These are phyloP conservation scores for Colletotrichum sp. DNA, from an alignment of 2,329 filamentous ascomycete genomes.

Conservation along the genomic window DNA sequence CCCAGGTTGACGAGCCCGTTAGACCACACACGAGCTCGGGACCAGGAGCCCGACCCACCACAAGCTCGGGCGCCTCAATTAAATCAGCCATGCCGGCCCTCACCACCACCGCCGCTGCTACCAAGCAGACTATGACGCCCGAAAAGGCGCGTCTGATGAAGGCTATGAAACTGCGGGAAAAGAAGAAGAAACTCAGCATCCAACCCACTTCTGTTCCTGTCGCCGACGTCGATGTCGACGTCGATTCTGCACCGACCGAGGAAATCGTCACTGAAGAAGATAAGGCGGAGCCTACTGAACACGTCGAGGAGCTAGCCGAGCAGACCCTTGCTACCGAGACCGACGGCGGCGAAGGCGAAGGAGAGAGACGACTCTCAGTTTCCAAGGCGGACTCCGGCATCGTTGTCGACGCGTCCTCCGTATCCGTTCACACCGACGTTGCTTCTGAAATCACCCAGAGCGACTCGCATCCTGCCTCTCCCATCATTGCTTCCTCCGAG, in stretches of 20 bases:
- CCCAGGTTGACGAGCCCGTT: slow-evolving; percentile 30
- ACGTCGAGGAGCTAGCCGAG: slow-evolving; percentile 26
- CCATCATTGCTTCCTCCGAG: slow-evolving; percentile 58
- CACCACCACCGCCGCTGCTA: slow-evolving; percentile 42
- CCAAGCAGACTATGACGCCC: slow-evolving; percentile 69
- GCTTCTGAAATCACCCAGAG: slow-evolving; percentile 52
- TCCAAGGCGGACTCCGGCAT: slow-evolving; percentile 61
- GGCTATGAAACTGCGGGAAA: slow-evolving; percentile 87
- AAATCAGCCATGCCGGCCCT: slow-evolving; percentile 40
- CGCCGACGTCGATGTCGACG: slow-evolving; percentile 28
- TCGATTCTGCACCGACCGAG: slow-evolving; percentile 21
- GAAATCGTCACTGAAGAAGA: slow-evolving; percentile 1
- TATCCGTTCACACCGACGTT: slow-evolving; percentile 49
- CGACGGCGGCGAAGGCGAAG: slow-evolving; percentile 25
- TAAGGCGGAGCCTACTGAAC: slow-evolving; percentile 21
- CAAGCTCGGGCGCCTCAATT: slow-evolving; percentile 50
- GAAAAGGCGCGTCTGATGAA: slow-evolving; percentile 95
- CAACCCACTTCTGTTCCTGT: slow-evolving; percentile 30
- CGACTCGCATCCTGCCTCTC: slow-evolving; percentile 65
- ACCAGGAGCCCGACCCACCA: slow-evolving; percentile 37
- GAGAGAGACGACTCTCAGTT: slow-evolving; percentile 40
- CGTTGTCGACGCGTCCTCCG: slow-evolving; percentile 51
- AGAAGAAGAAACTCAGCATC: slow-evolving; percentile 62
- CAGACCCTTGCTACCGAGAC: slow-evolving; percentile 27
- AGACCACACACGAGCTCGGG: slow-evolving; percentile 36